Percentiles rank a stretch among this genome's conserved stretches.
These are phyloP conservation scores for Kluyveromyces aestuarii DNA, from an alignment of 805 yeast genomes.

Conservation along the genomic window DNA sequence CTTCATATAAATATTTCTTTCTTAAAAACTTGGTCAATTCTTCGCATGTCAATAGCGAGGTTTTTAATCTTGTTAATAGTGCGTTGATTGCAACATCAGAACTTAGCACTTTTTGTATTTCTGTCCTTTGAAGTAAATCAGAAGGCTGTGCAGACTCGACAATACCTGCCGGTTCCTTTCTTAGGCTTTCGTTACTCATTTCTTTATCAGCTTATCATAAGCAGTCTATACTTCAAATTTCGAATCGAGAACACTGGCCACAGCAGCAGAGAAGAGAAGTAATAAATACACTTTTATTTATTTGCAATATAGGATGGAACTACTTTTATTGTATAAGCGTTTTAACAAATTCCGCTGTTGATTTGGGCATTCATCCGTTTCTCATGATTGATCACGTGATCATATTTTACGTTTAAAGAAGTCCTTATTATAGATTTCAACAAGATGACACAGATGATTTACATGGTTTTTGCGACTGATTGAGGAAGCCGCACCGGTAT, in stretches of 20 bases:
- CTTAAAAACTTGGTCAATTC: constrained; percentile 74
- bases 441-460: too few species aligned
- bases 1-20: constrained; percentile 69
- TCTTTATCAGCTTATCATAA: not conserved
- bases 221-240: not conserved
- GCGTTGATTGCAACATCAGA: constrained; percentile 75
- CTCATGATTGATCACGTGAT: not conserved
- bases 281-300: too few species aligned
- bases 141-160: constrained; percentile 9
- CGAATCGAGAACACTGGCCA: not conserved
- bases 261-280: not conserved
- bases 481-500: too few species aligned
- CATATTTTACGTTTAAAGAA: too few species aligned
- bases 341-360: not conserved
- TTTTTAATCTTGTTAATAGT: constrained; percentile 64
- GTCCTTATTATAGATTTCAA: too few species aligned
- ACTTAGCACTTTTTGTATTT: constrained; percentile 42
- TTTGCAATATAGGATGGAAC: too few species aligned
- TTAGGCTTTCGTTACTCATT: not conserved
- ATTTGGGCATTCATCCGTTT: not conserved
- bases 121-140: constrained; percentile 39
- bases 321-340: not conserved
- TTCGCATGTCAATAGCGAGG: constrained; percentile 71
- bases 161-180: not conserved
- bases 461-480: too few species aligned